Evolutionary conservation across 1,284 basidiomycete genomes (phyloP).

Genomic region (Ustilago loliicola): DNA sequence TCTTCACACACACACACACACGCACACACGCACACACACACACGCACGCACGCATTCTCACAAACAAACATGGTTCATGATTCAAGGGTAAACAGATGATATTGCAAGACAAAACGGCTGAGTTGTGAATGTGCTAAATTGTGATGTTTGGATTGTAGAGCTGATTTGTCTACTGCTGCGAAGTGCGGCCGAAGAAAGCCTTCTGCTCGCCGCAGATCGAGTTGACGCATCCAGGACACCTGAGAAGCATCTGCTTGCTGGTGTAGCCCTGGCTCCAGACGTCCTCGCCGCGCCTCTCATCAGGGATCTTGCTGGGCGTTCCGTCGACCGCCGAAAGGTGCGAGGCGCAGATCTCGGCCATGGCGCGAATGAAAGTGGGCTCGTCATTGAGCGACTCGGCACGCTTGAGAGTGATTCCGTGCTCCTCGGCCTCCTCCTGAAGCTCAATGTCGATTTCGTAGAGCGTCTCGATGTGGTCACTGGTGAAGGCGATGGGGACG

Average conservation of each 20-base stretch:
- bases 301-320: conserved; percentile 32
- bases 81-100: conserved; percentile 6
- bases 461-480: conserved; percentile 98
- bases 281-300: conserved; percentile 42
- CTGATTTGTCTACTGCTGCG: conserved; percentile 8
- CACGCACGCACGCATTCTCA: conserved; percentile 1
- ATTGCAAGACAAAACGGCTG: background rate
- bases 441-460: conserved; percentile 98
- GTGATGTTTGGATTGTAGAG: background rate
- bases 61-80: conserved; percentile 1
- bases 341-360: conserved; percentile 89
- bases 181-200: conserved; percentile 78
- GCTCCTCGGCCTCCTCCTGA: conserved; percentile 81
- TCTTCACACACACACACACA: conserved; percentile 3
- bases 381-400: conserved; percentile 96
- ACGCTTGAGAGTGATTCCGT: conserved; percentile 90
- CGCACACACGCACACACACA: conserved; percentile 3
- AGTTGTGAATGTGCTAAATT: conserved; percentile 2
- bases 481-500: conserved; percentile 97
- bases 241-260: conserved; percentile 84
- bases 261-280: conserved; percentile 72
- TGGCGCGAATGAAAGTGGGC: conserved; percentile 95
- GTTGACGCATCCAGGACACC: conserved; percentile 94
- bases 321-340: conserved; percentile 75
- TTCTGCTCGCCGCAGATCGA: conserved; percentile 88